Base-by-base conservation (phyloP, 2,329 filamentous ascomycete species). In the Ophiostoma sp. region DNA sequence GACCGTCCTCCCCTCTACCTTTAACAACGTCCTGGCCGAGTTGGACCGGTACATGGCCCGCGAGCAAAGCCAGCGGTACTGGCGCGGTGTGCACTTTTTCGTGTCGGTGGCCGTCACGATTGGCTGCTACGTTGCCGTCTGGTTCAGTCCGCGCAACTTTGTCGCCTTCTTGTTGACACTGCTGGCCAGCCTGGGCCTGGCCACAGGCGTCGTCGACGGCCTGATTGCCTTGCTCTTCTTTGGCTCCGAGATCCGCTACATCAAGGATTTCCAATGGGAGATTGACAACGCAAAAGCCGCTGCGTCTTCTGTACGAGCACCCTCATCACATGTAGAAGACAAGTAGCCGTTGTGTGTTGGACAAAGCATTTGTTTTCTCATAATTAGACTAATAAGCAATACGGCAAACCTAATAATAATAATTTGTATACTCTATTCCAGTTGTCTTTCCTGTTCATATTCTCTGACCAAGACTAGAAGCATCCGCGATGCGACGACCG, bases 261-360 rank as follows among this genome's bases (percentile, higher is more conserved):
- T 99, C 72, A 91, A 90, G 78, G 96, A 99, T 84, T 98, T 98
- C 82, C 90, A 96, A 80, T 98, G 94, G 92, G 96, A 99, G 82
- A 91, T 98, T 33, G 84, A 84, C 69, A 95, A 92, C 79, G 91
- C 91, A 15, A 90, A 83, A 75, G 82, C 83, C 0, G n/a, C 52
- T 2, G 78, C 82, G 4, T 82, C 82, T 28, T n/a, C 50, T 2
- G 28, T 31, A 15, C 33, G 28, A 12, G 2, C 59, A 0, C 9
- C 61, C 1, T 52, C 69, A 3, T 45, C 72, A 2, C 69, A 45
- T 12, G 17, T 45, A 28, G 28, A 45, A n/a, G 33, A 55, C 52
- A 70, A 72, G 45, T 71, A 64, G 39, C 3, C 33, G 33, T 4
- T 8, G 8, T n/a, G n/a, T n/a, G n/a, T n/a, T n/a, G n/a, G n/a